phyloP scores from a whole-genome alignment of 148 eudicot genomes.

The Chenopodium album region DNA sequence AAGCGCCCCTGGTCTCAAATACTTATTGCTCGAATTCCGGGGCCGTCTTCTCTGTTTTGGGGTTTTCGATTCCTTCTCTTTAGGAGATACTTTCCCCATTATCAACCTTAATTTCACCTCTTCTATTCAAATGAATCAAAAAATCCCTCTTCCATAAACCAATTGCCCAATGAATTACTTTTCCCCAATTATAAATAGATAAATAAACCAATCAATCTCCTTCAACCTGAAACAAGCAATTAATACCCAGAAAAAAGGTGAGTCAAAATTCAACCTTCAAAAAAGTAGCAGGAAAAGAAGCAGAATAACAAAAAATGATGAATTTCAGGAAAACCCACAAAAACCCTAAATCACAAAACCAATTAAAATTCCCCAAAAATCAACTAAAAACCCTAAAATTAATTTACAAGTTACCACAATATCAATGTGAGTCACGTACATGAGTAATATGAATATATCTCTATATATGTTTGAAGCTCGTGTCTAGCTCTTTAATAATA shows the following conservation, averaged over 20 bases:
- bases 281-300: neutral
- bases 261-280: neutral
- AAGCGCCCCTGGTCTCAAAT: conserved; percentile 84
- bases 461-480: too few relatives aligned
- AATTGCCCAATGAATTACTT: neutral
- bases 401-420: too few relatives aligned
- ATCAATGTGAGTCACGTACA: too few relatives aligned
- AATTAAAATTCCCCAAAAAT: neutral
- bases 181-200: conserved; percentile 4
- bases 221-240: conserved; percentile 20
- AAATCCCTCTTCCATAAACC: conserved; percentile 8
- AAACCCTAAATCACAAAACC: neutral
- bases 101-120: conserved; percentile 3
- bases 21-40: conserved; percentile 48
- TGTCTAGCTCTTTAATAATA: too few relatives aligned
- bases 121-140: conserved; percentile 17
- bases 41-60: conserved; percentile 55
- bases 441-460: too few relatives aligned
- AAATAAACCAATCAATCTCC: neutral
- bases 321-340: neutral
- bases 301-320: neutral
- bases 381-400: neutral
- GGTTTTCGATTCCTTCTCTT: conserved; percentile 51
- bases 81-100: conserved; percentile 77
- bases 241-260: neutral